A percentile compares a stretch with the other conserved stretches of the same genome.
phyloP scores from a whole-genome alignment of 768 basidiomycete genomes.

The Sarcomyxa edulis region DNA sequence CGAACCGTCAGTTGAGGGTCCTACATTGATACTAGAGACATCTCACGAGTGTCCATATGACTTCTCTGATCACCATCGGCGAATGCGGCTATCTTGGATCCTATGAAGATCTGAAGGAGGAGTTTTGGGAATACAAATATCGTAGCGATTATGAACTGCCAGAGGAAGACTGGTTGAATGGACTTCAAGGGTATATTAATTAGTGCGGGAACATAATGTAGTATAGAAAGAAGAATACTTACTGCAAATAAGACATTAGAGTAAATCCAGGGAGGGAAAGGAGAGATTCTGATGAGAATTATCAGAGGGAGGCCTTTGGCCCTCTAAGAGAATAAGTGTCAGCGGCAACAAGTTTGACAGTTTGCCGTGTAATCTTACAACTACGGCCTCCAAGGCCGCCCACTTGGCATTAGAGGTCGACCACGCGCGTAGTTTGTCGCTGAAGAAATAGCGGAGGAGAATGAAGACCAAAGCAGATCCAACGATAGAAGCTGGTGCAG shows the following conservation, averaged over 20 bases:
- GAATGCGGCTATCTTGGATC: conserved; percentile 65
- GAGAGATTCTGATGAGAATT: conserved; percentile 73
- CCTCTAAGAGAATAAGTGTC: conserved; percentile 30
- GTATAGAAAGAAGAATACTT: conserved; percentile 20
- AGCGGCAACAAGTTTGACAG: not conserved
- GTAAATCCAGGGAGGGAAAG: conserved; percentile 86
- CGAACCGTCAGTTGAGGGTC: conserved; percentile 5
- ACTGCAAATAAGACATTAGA: conserved; percentile 79
- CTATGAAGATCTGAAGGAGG: conserved; percentile 71
- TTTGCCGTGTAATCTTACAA: conserved; percentile 40
- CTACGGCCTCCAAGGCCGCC: conserved; percentile 71
- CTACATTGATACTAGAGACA: conserved; percentile 3
- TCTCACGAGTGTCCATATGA: conserved; percentile 71
- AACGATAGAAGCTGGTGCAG: conserved; percentile 51
- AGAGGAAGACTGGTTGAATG: conserved; percentile 66
- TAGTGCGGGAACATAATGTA: too few relatives aligned
- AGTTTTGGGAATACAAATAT: conserved; percentile 66
- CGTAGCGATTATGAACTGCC: conserved; percentile 76
- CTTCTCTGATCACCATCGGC: conserved; percentile 73
- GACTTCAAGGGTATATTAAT: conserved; percentile 34
- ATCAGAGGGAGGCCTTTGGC: conserved; percentile 79
- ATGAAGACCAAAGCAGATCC: conserved; percentile 64
- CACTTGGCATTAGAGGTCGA: conserved; percentile 62
- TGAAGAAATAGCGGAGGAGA: conserved; percentile 54
- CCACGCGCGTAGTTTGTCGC: conserved; percentile 51